Percentiles rank a stretch among this genome's conserved stretches.
Evolutionary conservation across 345 rosid genomes (phyloP).

Genomic region (Punica granatum): DNA sequence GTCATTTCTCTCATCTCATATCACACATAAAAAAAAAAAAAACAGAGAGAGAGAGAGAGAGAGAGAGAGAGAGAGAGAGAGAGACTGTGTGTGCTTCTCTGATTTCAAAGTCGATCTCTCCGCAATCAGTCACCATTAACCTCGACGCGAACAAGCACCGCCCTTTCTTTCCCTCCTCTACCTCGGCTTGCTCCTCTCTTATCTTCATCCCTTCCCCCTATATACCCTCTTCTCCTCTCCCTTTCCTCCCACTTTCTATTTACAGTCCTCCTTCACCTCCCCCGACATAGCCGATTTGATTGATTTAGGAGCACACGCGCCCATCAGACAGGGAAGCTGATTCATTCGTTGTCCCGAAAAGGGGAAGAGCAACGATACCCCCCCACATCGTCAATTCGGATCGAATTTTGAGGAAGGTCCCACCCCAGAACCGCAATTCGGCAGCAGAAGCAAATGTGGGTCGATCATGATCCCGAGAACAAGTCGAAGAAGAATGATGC

Average conservation of each 20-base stretch:
- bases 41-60: too few species aligned
- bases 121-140: conserved; percentile 10
- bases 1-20: too few species aligned
- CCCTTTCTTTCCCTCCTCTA: background rate
- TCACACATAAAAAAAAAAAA: too few species aligned
- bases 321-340: background rate
- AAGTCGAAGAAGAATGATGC: too few species aligned
- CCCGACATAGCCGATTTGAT: background rate
- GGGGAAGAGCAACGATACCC: background rate
- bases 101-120: conserved; percentile 6
- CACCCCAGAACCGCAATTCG: background rate
- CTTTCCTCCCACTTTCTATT: background rate
- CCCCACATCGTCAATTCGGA: background rate
- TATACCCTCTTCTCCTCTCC: background rate
- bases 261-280: background rate
- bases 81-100: background rate
- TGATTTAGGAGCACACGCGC: background rate
- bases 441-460: background rate
- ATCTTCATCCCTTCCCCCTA: background rate
- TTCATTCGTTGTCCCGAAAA: background rate
- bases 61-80: too few species aligned
- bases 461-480: background rate
- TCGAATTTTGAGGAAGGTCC: background rate
- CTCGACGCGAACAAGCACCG: background rate
- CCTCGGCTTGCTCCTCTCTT: background rate